These are phyloP conservation scores for Ogataea populi-albae DNA, from an alignment of 805 yeast genomes.

Conservation along the genomic window DNA sequence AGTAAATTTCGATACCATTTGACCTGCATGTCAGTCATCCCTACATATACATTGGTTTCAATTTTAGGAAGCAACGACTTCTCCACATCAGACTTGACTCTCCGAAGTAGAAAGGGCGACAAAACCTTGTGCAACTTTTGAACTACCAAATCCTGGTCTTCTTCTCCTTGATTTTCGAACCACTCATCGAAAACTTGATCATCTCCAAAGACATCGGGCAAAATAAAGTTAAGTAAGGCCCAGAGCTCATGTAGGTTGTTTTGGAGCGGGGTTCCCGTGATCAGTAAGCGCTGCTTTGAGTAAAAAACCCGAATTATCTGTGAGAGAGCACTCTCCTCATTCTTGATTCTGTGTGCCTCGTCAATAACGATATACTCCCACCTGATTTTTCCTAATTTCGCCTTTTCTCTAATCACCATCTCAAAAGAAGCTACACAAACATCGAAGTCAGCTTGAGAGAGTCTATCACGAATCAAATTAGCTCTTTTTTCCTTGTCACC, in stretches of 20 bases:
- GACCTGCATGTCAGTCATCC: conserved; percentile 94
- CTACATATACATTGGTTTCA: conserved; percentile 85
- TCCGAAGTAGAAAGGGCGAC: conserved; percentile 81
- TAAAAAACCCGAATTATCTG: conserved; percentile 89
- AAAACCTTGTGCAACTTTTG: conserved; percentile 85
- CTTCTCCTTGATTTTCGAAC: conserved; percentile 67
- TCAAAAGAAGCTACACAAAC: conserved; percentile 90
- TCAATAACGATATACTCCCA: conserved; percentile 96
- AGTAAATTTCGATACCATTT: conserved; percentile 86
- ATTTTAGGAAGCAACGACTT: conserved; percentile 86
- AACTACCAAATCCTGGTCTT: conserved; percentile 80
- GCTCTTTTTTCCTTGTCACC: conserved; percentile 84
- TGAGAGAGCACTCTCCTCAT: conserved; percentile 87
- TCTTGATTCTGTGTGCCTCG: conserved; percentile 95
- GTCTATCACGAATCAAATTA: conserved; percentile 51
- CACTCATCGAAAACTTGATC: conserved; percentile 87
- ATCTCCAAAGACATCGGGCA: conserved; percentile 95
- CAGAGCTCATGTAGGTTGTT: conserved; percentile 93
- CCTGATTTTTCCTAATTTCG: conserved; percentile 71
- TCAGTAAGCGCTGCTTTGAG: conserved; percentile 77
- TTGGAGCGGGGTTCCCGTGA: conserved; percentile 96
- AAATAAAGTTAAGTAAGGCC: conserved; percentile 85
- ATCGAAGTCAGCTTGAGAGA: conserved; percentile 78
- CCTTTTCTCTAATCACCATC: conserved; percentile 87
- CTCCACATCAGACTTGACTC: conserved; percentile 93